A percentile compares a stretch with the other conserved stretches of the same genome.
phyloP scores from a whole-genome alignment of 2,329 filamentous ascomycete species.

The Fusarium setosum region DNA sequence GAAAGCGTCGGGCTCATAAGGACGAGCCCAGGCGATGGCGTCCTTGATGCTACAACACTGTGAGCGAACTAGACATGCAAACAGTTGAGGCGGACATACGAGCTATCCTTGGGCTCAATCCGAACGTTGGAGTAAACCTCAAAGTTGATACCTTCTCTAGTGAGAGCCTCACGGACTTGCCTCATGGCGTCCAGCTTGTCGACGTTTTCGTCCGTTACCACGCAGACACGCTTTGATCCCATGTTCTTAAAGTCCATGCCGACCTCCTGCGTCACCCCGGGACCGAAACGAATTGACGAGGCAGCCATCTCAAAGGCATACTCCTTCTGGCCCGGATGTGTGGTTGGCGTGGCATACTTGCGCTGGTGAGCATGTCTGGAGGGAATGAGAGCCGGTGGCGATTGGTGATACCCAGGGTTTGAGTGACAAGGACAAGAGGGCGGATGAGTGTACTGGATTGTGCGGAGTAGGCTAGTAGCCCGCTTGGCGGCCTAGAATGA shows the following conservation, averaged over 20 bases:
- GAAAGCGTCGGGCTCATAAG: constrained; percentile 86
- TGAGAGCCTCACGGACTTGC: constrained; percentile 85
- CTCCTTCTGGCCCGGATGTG: constrained; percentile 77
- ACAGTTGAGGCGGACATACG: constrained; percentile 61
- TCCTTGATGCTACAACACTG: constrained; percentile 75
- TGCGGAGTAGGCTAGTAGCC: constrained; percentile 80
- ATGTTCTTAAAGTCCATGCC: constrained; percentile 98
- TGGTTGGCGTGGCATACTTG: constrained; percentile 78
- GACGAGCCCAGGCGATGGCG: constrained; percentile 87
- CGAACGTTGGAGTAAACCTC: constrained; percentile 83
- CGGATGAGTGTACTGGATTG: constrained; percentile 91
- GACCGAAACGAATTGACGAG: constrained; percentile 92
- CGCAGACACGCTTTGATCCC: constrained; percentile 85
- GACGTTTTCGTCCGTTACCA: constrained; percentile 91
- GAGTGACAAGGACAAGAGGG: constrained; percentile 93
- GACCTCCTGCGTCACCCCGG: constrained; percentile 92
- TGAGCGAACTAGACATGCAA: constrained; percentile 10
- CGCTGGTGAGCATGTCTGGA: constrained; percentile 54
- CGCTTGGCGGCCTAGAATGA: constrained; percentile 65
- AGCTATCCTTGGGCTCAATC: constrained; percentile 95
- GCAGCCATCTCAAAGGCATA: constrained; percentile 99
- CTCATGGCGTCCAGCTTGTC: constrained; percentile 87
- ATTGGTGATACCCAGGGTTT: constrained; percentile 83
- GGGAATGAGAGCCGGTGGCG: constrained; percentile 66
- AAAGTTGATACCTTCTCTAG: constrained; percentile 81